Base-by-base conservation (phyloP, 108 stramenopile species). In the Mediolabrus comicus region DNA sequence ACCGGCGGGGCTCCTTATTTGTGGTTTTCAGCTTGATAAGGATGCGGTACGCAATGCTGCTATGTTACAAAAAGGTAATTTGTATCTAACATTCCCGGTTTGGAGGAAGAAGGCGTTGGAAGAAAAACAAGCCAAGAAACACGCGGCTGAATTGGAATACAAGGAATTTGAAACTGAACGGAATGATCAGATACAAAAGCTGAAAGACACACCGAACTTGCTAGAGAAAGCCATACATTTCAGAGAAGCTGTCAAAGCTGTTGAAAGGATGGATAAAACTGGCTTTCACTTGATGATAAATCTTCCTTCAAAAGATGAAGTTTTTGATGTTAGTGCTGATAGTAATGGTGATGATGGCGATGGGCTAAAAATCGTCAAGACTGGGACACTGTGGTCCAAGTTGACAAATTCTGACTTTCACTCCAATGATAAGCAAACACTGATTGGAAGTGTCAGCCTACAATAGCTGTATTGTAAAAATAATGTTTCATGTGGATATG, bases 81-180 rank as follows among this genome's bases (percentile, higher is more conserved):
- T 79, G 22, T 83, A 78, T 38, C 52, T 75, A 13, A 69, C 72
- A 3, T 77, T 79, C 27, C 74, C 77, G 0, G 62, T 83, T 6
- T 83, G 76, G 74, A 68, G 78, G 0, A 30, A 12, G 3, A 58
- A 79, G 3, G 74, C 63, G 11, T 64, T 83, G 2, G 22, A 39
- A 46, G 66, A 75, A 16, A 28, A 32, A 14, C 78, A 75, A 61
- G 31, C 26, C 0, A 25, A 61, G 13, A 79, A 80, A 33, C 13
- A 25, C 1, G 26, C 60, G 26, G 59, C 65, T 32, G 29, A 39
- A 16, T 33, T 31, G 10, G 61, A 60, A 56, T 59, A 56, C 52
- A 32, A 65, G 17, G 30, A 71, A 30, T 61, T 26, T 33, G 51
- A 64, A 27, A 36, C 28, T 4, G 70, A 78, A 43, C 53, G 64